Evolutionary conservation across 1,284 basidiomycete genomes (phyloP).

Genomic region (Cryptococcus sp.): DNA sequence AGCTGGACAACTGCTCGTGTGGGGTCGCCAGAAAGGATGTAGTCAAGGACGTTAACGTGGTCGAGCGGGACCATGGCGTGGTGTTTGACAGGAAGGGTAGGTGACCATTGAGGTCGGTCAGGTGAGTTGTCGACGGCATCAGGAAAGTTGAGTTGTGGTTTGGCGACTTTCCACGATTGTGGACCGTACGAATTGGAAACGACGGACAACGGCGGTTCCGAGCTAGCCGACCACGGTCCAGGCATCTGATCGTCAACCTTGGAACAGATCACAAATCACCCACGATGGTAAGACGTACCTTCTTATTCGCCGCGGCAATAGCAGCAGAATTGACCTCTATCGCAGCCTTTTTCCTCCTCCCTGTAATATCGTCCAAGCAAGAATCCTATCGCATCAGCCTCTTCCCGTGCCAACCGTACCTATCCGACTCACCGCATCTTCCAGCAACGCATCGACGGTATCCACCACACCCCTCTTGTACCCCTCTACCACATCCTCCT

Average conservation of each 20-base stretch:
- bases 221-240: constrained; percentile 21
- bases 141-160: constrained; percentile 72
- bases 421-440: constrained; percentile 61
- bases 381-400: constrained; percentile 58
- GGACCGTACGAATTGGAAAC: not conserved
- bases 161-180: constrained; percentile 49
- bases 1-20: constrained; percentile 14
- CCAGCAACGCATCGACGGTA: constrained; percentile 74
- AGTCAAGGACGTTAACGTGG: constrained; percentile 17
- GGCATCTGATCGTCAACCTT: constrained; percentile 29
- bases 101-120: constrained; percentile 55
- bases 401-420: too few species aligned
- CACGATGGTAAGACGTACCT: constrained; percentile 17
- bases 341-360: constrained; percentile 58
- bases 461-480: constrained; percentile 71
- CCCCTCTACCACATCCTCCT: constrained; percentile 75
- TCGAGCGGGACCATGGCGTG: constrained; percentile 73
- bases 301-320: constrained; percentile 21
- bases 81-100: constrained; percentile 58
- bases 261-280: constrained; percentile 42
- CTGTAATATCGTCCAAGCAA: constrained; percentile 70
- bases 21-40: constrained; percentile 13
- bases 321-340: constrained; percentile 31
- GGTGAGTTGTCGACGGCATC: constrained; percentile 55
- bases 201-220: not conserved